These are phyloP conservation scores for Cercophora newfieldiana DNA, from an alignment of 495 filamentous ascomycete genomes.

Conservation along the genomic window DNA sequence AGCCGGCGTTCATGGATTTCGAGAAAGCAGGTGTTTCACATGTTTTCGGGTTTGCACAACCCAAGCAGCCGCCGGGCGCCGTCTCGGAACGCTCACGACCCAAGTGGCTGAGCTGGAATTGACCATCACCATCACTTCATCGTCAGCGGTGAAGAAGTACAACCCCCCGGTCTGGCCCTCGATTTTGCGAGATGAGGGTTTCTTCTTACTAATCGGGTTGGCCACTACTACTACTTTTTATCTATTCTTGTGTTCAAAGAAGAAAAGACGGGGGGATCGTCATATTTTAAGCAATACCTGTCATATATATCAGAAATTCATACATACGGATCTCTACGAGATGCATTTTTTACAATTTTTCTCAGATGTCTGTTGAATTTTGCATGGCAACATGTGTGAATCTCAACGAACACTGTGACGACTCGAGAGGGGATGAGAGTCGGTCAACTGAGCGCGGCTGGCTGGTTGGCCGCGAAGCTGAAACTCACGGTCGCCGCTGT, in stretches of 20 bases:
- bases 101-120: background rate
- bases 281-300: background rate
- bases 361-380: background rate
- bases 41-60: background rate
- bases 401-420: too few relatives aligned
- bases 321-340: background rate
- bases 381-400: too few relatives aligned
- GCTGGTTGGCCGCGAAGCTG: background rate
- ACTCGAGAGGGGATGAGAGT: too few relatives aligned
- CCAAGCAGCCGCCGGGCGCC: background rate
- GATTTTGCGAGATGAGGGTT: background rate
- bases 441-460: too few relatives aligned
- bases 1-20: constrained; percentile 2
- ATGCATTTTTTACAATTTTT: background rate
- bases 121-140: background rate
- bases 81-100: background rate
- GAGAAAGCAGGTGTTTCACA: constrained; percentile 1
- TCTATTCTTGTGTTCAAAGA: constrained; percentile 1
- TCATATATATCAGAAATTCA: background rate
- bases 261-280: background rate
- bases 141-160: background rate
- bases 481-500: background rate
- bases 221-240: background rate
- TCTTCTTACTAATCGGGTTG: background rate
- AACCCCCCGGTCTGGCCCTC: constrained; percentile 1